Conservation (phyloP, 2,329 filamentous ascomycete species). For the Lojkania enalia region DNA sequence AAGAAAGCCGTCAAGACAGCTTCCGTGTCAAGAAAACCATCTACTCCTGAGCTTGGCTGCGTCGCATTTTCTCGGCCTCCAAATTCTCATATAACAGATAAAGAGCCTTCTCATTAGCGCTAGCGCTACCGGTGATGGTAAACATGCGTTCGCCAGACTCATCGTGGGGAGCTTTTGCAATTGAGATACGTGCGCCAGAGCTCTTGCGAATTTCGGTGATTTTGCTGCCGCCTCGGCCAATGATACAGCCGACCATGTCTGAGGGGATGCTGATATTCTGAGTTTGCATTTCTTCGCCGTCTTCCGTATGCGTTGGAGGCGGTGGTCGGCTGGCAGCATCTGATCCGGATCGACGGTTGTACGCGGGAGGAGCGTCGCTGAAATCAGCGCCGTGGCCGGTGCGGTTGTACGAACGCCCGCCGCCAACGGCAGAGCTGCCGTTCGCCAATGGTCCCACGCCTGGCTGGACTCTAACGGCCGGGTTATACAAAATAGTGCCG, state of each 20-base stretch:
- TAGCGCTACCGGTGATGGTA: constrained; percentile 94
- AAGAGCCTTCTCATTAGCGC: constrained; percentile 92
- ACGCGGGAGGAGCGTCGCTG: constrained; percentile 76
- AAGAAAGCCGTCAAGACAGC: constrained; percentile 1
- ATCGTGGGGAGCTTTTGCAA: constrained; percentile 95
- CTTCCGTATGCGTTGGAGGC: constrained; percentile 85
- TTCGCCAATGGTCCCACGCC: constrained; percentile 57
- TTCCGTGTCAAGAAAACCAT: constrained; percentile 4
- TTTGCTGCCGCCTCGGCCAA: constrained; percentile 91
- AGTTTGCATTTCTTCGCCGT: constrained; percentile 96
- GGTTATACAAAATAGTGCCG: constrained; percentile 96
- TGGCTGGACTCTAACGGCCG: constrained; percentile 81
- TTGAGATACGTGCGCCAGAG: constrained; percentile 94
- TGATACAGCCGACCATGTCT: constrained; percentile 99
- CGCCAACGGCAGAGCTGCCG: constrained; percentile 55
- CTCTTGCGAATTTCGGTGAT: constrained; percentile 98
- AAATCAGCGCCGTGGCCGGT: constrained; percentile 98
- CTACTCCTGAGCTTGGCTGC: constrained; percentile 69
- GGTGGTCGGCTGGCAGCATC: constrained; percentile 77
- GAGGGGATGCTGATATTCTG: constrained; percentile 99
- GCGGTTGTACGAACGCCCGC: constrained; percentile 74
- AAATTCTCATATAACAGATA: constrained; percentile 98
- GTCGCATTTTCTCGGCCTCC: constrained; percentile 98
- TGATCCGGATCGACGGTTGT: constrained; percentile 79
- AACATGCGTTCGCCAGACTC: constrained; percentile 99